A percentile compares a stretch with the other conserved stretches of the same genome.
phyloP scores from a whole-genome alignment of 345 rosid genomes.

The Acer campestre region DNA sequence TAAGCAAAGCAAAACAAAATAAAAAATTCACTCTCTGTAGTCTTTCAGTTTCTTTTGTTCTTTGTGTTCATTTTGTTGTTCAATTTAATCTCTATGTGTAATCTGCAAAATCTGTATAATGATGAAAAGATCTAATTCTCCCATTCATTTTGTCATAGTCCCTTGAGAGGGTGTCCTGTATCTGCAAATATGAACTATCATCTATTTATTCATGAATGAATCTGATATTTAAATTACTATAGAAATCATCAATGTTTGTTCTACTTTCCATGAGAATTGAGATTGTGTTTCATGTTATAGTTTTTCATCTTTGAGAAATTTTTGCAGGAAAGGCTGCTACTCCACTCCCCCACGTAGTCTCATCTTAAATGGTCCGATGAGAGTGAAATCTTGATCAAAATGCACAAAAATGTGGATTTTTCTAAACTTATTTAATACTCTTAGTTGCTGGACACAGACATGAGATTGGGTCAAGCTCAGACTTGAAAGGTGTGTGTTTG shows the following conservation, averaged over 20 bases:
- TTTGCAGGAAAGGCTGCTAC: too few species aligned
- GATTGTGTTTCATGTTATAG: background rate
- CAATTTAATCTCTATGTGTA: background rate
- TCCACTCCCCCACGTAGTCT: too few species aligned
- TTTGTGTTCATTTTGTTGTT: background rate
- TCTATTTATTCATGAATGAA: background rate
- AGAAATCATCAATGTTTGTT: background rate
- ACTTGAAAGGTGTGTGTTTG: too few species aligned
- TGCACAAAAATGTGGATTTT: too few species aligned
- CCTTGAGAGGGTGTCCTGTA: background rate
- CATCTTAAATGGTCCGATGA: too few species aligned
- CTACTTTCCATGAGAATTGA: background rate
- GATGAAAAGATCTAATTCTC: background rate
- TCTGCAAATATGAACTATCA: background rate
- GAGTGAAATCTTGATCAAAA: too few species aligned
- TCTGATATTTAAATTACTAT: background rate
- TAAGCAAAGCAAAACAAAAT: background rate
- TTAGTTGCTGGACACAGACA: too few species aligned
- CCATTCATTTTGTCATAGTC: background rate
- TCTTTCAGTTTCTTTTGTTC: background rate
- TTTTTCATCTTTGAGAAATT: too few species aligned
- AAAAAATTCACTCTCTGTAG: conserved; percentile 12
- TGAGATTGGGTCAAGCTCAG: too few species aligned
- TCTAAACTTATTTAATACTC: too few species aligned
- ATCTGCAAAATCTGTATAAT: conserved; percentile 21